These are phyloP conservation scores for Yamadazyma blattariae DNA, from an alignment of 1,139 yeast genomes.

Conservation along the genomic window DNA sequence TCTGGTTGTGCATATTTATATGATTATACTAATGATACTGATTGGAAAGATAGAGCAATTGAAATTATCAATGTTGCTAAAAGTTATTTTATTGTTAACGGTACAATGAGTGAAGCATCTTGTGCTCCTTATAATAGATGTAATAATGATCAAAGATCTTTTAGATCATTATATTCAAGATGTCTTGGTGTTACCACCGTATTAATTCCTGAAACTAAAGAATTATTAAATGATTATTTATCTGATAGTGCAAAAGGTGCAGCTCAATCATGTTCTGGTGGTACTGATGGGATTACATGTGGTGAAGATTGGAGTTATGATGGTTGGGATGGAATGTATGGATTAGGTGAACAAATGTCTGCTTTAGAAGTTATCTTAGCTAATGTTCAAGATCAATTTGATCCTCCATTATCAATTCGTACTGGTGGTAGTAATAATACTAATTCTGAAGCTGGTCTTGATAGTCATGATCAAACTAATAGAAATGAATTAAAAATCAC, in stretches of 20 bases:
- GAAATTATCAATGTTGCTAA: constrained; percentile 49
- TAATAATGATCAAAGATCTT: constrained; percentile 73
- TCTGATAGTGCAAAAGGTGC: constrained; percentile 60
- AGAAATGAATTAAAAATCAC: constrained; percentile 28
- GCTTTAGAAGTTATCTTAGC: constrained; percentile 66
- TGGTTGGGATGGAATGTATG: constrained; percentile 64
- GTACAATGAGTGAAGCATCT: constrained; percentile 62
- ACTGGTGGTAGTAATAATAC: constrained; percentile 48
- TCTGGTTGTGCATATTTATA: constrained; percentile 74
- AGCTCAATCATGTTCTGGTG: constrained; percentile 71
- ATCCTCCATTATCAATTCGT: constrained; percentile 33
- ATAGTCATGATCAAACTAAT: constrained; percentile 24
- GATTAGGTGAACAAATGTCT: constrained; percentile 76
- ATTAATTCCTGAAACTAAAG: constrained; percentile 51
- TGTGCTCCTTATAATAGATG: constrained; percentile 54
- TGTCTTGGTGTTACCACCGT: constrained; percentile 59
- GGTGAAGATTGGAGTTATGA: constrained; percentile 61
- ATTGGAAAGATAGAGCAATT: constrained; percentile 56
- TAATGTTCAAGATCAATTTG: constrained; percentile 24
- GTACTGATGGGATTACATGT: constrained; percentile 73
- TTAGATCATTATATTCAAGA: constrained; percentile 71
- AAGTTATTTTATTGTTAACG: constrained; percentile 41
- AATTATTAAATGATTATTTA: constrained; percentile 42
- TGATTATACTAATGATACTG: constrained; percentile 54
- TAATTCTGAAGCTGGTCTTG: constrained; percentile 47